Conservation (phyloP, 176 grass and related monocot species). For the Otatea glauca region DNA sequence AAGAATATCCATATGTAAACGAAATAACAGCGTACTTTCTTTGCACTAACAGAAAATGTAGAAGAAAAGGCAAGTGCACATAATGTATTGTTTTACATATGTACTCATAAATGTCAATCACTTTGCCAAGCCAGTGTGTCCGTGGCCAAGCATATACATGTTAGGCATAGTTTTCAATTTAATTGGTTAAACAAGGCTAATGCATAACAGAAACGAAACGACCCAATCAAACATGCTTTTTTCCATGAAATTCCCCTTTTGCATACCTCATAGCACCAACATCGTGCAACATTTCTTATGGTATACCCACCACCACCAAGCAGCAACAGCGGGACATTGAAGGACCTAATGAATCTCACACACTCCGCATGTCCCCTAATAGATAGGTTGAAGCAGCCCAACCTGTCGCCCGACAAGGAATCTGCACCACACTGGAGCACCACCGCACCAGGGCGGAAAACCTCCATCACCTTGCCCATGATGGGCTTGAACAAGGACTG, state of each 20-base stretch:
- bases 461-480: conserved; percentile 90
- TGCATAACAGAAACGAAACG: neutral
- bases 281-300: conserved; percentile 86
- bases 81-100: neutral
- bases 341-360: conserved; percentile 91
- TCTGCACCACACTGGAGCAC: conserved; percentile 94
- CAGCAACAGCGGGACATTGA: conserved; percentile 85
- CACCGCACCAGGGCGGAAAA: conserved; percentile 78
- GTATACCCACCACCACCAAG: conserved; percentile 95
- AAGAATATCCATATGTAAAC: neutral
- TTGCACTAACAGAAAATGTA: neutral
- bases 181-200: neutral
- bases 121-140: neutral
- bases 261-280: conserved; percentile 98
- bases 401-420: conserved; percentile 83
- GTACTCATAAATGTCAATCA: conserved; percentile 32
- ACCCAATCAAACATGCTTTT: neutral
- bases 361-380: conserved; percentile 89
- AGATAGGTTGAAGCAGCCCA: conserved; percentile 96
- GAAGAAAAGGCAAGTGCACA: neutral
- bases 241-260: conserved; percentile 12
- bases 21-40: neutral
- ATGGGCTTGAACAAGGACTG: conserved; percentile 94
- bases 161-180: neutral
- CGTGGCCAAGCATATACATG: conserved; percentile 21